Conservation (phyloP, 139 green algal species). For the Coelastrella sp. region DNA sequence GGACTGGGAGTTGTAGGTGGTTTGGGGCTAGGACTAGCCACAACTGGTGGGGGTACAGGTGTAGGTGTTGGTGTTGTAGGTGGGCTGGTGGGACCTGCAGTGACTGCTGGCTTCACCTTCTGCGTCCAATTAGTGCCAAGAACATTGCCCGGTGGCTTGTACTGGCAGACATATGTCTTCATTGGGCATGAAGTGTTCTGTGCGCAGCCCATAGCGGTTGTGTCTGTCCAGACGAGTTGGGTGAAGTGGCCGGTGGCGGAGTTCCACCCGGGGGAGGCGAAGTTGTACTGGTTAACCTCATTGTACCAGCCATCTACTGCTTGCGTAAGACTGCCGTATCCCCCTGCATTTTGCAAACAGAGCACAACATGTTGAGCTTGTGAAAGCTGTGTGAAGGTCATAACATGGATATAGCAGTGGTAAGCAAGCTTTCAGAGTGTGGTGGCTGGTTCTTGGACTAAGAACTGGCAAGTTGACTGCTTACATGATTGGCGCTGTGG, state of each 20-base stretch:
- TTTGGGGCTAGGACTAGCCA: too few relatives aligned
- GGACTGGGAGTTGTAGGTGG: too few relatives aligned
- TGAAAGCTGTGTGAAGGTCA: not conserved
- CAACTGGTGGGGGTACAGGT: not conserved
- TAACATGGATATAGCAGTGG: not conserved
- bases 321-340: slow-evolving; percentile 24
- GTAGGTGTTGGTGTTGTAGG: not conserved
- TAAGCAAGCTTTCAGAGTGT: not conserved
- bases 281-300: slow-evolving; percentile 50
- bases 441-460: too few relatives aligned
- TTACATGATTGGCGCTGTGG: too few relatives aligned
- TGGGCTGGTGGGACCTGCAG: not conserved
- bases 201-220: slow-evolving; percentile 43
- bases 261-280: slow-evolving; percentile 7
- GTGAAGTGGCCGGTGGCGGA: slow-evolving; percentile 40
- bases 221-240: slow-evolving; percentile 42
- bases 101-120: slow-evolving; percentile 27
- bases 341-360: slow-evolving; percentile 36
- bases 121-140: slow-evolving; percentile 34
- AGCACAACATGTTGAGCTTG: not conserved
- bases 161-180: slow-evolving; percentile 49
- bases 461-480: too few relatives aligned
- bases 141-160: slow-evolving; percentile 45
- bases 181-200: slow-evolving; percentile 15
- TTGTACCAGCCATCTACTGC: slow-evolving; percentile 56